Base-by-base conservation (phyloP, 2,329 filamentous ascomycete species). In the Eurotiales sp. region DNA sequence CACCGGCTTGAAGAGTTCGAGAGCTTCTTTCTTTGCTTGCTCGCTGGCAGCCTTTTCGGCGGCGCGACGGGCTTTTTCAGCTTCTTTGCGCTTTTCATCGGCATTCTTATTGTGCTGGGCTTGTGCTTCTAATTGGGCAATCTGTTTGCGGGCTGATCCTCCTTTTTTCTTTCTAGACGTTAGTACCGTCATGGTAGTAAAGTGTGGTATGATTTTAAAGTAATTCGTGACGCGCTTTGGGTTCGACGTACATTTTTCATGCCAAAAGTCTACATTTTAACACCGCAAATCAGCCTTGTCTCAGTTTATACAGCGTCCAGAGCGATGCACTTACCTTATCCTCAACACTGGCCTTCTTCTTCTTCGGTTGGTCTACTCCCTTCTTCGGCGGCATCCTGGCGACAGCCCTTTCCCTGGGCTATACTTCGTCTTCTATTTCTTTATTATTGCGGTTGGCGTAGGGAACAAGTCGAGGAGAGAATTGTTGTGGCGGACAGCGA, bases 11-110 rank as follows among this genome's bases (percentile, higher is more conserved):
- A 97, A 87, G 15, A 99, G 77, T 55, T 88, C 83, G 4, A 87
- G 87, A 1, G 83, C 80, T 68, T 99, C 93, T 59, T 78, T 83
- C 71, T 86, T 87, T 29, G 92, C 92, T 2, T 85, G 79, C 67
- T 97, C 93, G 3, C 90, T 86, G 1, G 93, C 93, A 67, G 81
- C 85, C 82, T 97, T 97, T 70, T 99, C 93, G 62, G 85, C 86
- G 71, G 91, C 89, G 48, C 85, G 83, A 60, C 78, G 76, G 34
- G 78, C 62, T 66, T 83, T 84, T 59, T 84, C 80, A 32, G 82
- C 82, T 46, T 80, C 80, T 67, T 85, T 96, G 63, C 79, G 81
- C 79, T 96, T 97, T 70, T 93, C 86, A 52, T 96, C 92, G 19
- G 89, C 83, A n/a, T 80, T 86, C 55, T 90, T 89, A 61, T 86